Percentiles rank a stretch among this genome's conserved stretches.
Conservation (phyloP, 1,284 basidiomycete species). For the Pseudozyma pruni region DNA sequence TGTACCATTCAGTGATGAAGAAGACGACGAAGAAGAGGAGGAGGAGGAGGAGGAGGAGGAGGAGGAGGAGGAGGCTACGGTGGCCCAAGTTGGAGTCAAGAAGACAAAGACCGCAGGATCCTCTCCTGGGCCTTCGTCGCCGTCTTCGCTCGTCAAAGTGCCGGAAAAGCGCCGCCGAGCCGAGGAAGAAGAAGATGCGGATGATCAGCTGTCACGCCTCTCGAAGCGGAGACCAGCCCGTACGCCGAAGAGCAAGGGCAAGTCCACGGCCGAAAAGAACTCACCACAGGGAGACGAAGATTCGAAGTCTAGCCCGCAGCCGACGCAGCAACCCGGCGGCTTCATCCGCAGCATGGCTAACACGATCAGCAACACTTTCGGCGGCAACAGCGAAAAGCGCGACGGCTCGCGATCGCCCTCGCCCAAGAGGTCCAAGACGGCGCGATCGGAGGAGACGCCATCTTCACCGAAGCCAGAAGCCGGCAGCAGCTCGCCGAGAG, state of each 20-base stretch:
- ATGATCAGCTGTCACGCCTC: conserved; percentile 42
- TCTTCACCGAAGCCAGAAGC: conserved; percentile 16
- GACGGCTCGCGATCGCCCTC: conserved; percentile 32
- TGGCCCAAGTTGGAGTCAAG: conserved; percentile 12
- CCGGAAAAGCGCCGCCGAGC: conserved; percentile 71
- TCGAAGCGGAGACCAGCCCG: conserved; percentile 47
- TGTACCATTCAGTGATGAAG: conserved; percentile 79
- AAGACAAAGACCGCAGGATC: conserved; percentile 29
- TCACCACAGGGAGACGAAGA: conserved; percentile 14
- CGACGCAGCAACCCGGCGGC: conserved; percentile 25
- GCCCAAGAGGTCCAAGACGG: conserved; percentile 20
- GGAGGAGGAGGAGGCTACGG: not conserved
- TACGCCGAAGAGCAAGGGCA: conserved; percentile 29
- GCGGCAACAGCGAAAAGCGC: conserved; percentile 19
- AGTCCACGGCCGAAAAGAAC: conserved; percentile 2
- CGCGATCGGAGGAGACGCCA: conserved; percentile 9
- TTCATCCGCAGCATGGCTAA: conserved; percentile 48
- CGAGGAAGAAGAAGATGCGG: conserved; percentile 47
- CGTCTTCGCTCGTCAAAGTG: conserved; percentile 70
- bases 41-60: too few species aligned
- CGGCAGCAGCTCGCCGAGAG: conserved; percentile 9
- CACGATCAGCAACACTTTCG: conserved; percentile 41
- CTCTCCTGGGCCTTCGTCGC: conserved; percentile 65
- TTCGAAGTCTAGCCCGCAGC: conserved; percentile 5
- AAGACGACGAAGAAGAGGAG: conserved; percentile 68